phyloP scores from a whole-genome alignment of 768 basidiomycete genomes.

The Austroboletus eburneus region DNA sequence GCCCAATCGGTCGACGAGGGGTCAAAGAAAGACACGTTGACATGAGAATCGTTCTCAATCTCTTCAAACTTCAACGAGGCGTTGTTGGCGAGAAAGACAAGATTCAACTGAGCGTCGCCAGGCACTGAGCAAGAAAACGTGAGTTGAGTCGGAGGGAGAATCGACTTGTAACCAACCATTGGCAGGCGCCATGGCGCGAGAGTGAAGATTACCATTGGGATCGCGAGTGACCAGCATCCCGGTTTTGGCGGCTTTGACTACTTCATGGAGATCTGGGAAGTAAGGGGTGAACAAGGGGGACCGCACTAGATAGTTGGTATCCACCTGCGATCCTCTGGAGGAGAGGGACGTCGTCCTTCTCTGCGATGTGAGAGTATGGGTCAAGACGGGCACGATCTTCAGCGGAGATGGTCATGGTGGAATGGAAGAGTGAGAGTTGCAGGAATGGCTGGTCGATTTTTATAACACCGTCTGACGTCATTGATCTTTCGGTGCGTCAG shows the following conservation, averaged over 20 bases:
- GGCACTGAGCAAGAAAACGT: slow-evolving; percentile 34
- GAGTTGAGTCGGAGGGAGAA: background rate
- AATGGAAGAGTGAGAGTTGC: too few species aligned
- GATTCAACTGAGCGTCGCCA: slow-evolving; percentile 45
- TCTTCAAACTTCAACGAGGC: slow-evolving; percentile 72
- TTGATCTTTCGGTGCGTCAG: too few species aligned
- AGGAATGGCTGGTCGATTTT: too few species aligned
- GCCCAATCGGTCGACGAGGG: slow-evolving; percentile 72
- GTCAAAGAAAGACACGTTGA: slow-evolving; percentile 79
- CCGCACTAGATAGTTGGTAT: background rate
- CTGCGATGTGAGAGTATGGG: slow-evolving; percentile 66
- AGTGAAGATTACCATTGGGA: slow-evolving; percentile 64
- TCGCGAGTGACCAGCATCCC: slow-evolving; percentile 80
- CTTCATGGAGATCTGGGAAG: slow-evolving; percentile 52
- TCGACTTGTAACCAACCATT: slow-evolving; percentile 42
- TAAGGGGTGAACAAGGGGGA: background rate
- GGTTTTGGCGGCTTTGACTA: slow-evolving; percentile 58
- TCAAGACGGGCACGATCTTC: slow-evolving; percentile 46
- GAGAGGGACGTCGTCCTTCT: slow-evolving; percentile 51
- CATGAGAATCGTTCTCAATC: slow-evolving; percentile 67
- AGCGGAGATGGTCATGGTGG: slow-evolving; percentile 16
- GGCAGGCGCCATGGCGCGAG: slow-evolving; percentile 77
- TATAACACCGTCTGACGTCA: background rate
- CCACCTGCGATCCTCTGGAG: slow-evolving; percentile 60
- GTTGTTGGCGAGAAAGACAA: slow-evolving; percentile 73